Percentiles rank a stretch among this genome's conserved stretches.
These are phyloP conservation scores for Leccinum barrowsii DNA, from an alignment of 768 basidiomycete species.

Conservation along the genomic window DNA sequence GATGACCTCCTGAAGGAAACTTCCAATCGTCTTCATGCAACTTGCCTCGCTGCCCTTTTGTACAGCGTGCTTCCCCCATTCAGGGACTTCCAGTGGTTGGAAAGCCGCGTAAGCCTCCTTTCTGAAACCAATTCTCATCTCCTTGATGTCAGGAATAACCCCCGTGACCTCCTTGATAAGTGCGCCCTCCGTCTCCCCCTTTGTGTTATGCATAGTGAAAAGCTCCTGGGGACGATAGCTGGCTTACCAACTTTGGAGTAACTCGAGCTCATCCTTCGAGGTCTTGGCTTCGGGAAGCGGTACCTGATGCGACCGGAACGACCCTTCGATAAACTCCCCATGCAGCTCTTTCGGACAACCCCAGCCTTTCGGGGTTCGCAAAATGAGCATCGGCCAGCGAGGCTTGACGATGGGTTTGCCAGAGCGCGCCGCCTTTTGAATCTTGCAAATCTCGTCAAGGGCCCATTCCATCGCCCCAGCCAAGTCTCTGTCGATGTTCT, in stretches of 20 bases:
- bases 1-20: slow-evolving; percentile 54
- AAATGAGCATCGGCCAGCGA: slow-evolving; percentile 85
- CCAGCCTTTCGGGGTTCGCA: slow-evolving; percentile 84
- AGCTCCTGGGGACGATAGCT: slow-evolving; percentile 70
- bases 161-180: slow-evolving; percentile 56
- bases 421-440: slow-evolving; percentile 74
- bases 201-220: slow-evolving; percentile 38
- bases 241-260: slow-evolving; percentile 69
- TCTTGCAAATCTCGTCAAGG: slow-evolving; percentile 63
- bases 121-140: slow-evolving; percentile 65
- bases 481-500: slow-evolving; percentile 70
- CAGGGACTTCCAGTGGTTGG: slow-evolving; percentile 56
- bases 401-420: slow-evolving; percentile 82
- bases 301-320: slow-evolving; percentile 86
- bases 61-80: slow-evolving; percentile 57
- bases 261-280: slow-evolving; percentile 54
- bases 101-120: slow-evolving; percentile 66
- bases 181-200: slow-evolving; percentile 37
- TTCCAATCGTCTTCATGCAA: slow-evolving; percentile 72
- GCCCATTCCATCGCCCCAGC: slow-evolving; percentile 85
- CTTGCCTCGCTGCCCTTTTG: slow-evolving; percentile 59
- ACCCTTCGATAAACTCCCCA: slow-evolving; percentile 76
- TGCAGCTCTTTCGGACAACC: slow-evolving; percentile 63
- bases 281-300: slow-evolving; percentile 74
- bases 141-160: slow-evolving; percentile 51